Evolutionary conservation across 768 basidiomycete genomes (phyloP), one percentile per base, ranked within the genome.

Genomic region (Mycena vitilis): DNA sequence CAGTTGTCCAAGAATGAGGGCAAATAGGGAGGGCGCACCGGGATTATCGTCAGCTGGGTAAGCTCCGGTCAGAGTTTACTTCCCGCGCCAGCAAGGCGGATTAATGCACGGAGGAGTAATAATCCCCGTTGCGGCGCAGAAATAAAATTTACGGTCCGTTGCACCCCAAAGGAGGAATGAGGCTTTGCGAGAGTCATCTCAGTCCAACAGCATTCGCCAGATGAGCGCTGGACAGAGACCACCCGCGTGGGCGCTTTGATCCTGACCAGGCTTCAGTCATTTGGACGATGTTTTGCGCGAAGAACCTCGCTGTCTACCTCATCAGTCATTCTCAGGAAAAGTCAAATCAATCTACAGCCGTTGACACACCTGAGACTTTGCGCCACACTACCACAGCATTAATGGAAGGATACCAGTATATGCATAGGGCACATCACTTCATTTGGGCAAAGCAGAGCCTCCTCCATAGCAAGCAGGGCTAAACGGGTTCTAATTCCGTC

Each of bases 1-100:
- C 15, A 36, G 38, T 59, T 51, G 48, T 60, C 30, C 34, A 34
- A 10, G 49, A 61, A 42, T 22, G 49, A 25, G 60, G 60, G 58
- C 13, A 42, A 48, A 42, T 47, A 37, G 38, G 47, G 38, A 15
- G 40, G 40, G 40, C 40, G 40, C 40, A 40, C 40, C 40, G 38
- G n/a, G n/a, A 37, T 38, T 6, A 37, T 38, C 20, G 23, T 49
- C 23, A 5, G n/a, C 48, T 60, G 59, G 47, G 34, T 60, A 60
- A 60, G 59, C 36, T 49, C 60, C 49, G 60, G 18, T 16, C 25
- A 23, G 49, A 61, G 38, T 61, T 52, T 38, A 61, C 8, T 20
- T n/a, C 49, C n/a, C 38, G 44, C 25, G 40, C 40, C 15, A 40
- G 40, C 40, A 40, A 40, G 40, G 40, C 40, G 44, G 25, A 25